These are phyloP conservation scores for Ophioceras dolichostomum DNA, from an alignment of 2,329 filamentous ascomycete genomes.

Conservation along the genomic window DNA sequence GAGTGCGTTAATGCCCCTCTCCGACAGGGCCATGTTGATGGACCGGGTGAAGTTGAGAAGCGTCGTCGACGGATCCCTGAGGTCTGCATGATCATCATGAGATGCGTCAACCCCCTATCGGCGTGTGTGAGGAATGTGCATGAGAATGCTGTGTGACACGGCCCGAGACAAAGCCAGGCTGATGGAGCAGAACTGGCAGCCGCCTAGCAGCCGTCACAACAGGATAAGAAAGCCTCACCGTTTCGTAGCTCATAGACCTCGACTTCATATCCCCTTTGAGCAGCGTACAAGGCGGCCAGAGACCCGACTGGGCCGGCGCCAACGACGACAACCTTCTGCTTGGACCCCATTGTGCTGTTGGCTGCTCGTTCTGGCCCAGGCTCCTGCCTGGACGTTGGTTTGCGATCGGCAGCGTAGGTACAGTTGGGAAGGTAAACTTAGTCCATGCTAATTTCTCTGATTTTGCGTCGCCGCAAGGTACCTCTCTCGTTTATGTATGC, in stretches of 20 bases:
- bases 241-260: slow-evolving; percentile 88
- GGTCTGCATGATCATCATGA: slow-evolving; percentile 63
- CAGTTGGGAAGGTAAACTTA: too few relatives aligned
- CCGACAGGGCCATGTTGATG: slow-evolving; percentile 93
- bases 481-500: too few relatives aligned
- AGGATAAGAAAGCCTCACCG: too few relatives aligned
- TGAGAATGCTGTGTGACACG: slow-evolving; percentile 8
- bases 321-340: slow-evolving; percentile 67
- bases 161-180: neutral
- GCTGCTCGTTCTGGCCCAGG: too few relatives aligned
- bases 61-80: slow-evolving; percentile 68
- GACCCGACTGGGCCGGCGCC: slow-evolving; percentile 91
- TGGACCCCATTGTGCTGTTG: slow-evolving; percentile 17
- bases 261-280: slow-evolving; percentile 75
- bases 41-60: slow-evolving; percentile 95
- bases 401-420: too few relatives aligned
- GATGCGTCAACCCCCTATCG: too few relatives aligned
- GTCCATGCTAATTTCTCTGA: too few relatives aligned
- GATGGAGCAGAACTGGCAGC: too few relatives aligned
- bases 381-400: too few relatives aligned
- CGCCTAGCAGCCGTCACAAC: too few relatives aligned
- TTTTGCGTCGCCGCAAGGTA: too few relatives aligned
- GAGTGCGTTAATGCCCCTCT: slow-evolving; percentile 86
- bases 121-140: too few relatives aligned
- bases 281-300: slow-evolving; percentile 84